Percentiles rank a stretch among this genome's conserved stretches.
Evolutionary conservation across 352 stramenopile genomes (phyloP).

Genomic region (Globisporangium acanthophoron): DNA sequence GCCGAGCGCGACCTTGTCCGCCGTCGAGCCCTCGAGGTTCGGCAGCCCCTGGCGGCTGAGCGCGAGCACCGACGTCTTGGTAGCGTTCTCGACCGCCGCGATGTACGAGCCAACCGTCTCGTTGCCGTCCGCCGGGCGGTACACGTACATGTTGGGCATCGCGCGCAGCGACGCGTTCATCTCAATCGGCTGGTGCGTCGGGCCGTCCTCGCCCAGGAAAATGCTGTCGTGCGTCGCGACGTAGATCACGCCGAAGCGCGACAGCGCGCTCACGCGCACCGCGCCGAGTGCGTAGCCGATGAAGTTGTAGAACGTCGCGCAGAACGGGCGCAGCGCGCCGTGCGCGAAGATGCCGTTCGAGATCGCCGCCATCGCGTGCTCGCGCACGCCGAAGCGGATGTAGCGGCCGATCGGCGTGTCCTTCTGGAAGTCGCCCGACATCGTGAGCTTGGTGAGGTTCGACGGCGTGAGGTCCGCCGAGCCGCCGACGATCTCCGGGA

Average conservation of each 20-base stretch:
- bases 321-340: constrained; percentile 96
- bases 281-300: constrained; percentile 96
- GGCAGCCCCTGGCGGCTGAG: constrained; percentile 90
- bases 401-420: constrained; percentile 94
- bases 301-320: constrained; percentile 99
- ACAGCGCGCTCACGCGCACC: constrained; percentile 94
- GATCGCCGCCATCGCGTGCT: constrained; percentile 98
- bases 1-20: constrained; percentile 90
- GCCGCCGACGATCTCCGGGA: constrained; percentile 97
- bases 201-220: constrained; percentile 98
- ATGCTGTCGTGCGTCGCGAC: constrained; percentile 99
- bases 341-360: constrained; percentile 98
- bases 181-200: constrained; percentile 99
- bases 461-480: constrained; percentile 98
- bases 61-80: constrained; percentile 93
- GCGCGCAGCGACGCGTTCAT: constrained; percentile 94
- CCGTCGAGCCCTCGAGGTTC: constrained; percentile 86
- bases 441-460: constrained; percentile 96
- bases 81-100: constrained; percentile 67
- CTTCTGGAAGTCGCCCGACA: constrained; percentile 97
- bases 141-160: constrained; percentile 98
- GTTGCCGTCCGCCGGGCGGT: constrained; percentile 97
- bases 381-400: constrained; percentile 97
- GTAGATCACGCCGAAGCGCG: constrained; percentile 96
- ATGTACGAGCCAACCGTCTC: constrained; percentile 97